These are phyloP conservation scores for Paxillus rubicundulus DNA, from an alignment of 768 basidiomycete species.

Conservation along the genomic window DNA sequence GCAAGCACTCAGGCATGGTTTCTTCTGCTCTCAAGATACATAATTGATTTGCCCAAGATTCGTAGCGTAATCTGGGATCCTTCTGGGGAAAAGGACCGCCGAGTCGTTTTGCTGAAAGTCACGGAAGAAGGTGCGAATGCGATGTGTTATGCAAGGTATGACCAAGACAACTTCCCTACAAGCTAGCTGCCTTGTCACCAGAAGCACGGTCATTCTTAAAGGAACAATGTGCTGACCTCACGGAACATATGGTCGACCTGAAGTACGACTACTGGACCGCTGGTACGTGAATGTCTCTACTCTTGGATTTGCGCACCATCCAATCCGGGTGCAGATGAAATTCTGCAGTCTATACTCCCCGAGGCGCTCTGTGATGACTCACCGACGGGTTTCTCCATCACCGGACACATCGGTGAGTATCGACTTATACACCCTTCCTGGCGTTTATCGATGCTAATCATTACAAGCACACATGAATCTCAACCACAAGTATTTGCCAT, in stretches of 20 bases:
- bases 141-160: neutral
- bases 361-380: conserved; percentile 72
- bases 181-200: conserved; percentile 66
- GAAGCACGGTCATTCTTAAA: conserved; percentile 56
- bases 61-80: conserved; percentile 56
- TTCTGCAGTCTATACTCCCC: conserved; percentile 79
- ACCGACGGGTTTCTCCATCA: conserved; percentile 83
- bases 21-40: conserved; percentile 38
- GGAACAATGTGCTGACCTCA: conserved; percentile 53
- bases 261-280: conserved; percentile 89
- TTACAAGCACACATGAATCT: conserved; percentile 85
- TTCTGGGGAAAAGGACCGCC: conserved; percentile 44
- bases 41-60: conserved; percentile 70
- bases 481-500: conserved; percentile 86
- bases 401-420: conserved; percentile 85
- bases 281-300: conserved; percentile 43
- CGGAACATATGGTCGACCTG: conserved; percentile 59
- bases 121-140: conserved; percentile 52
- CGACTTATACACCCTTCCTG: neutral
- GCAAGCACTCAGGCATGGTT: conserved; percentile 7
- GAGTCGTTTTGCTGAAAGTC: conserved; percentile 67
- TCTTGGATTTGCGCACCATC: neutral
- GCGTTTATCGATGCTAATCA: conserved; percentile 2
- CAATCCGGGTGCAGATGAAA: conserved; percentile 58
- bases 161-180: conserved; percentile 24